phyloP scores from a whole-genome alignment of 1,139 yeast species.

The Oligophagozyma castellii region DNA sequence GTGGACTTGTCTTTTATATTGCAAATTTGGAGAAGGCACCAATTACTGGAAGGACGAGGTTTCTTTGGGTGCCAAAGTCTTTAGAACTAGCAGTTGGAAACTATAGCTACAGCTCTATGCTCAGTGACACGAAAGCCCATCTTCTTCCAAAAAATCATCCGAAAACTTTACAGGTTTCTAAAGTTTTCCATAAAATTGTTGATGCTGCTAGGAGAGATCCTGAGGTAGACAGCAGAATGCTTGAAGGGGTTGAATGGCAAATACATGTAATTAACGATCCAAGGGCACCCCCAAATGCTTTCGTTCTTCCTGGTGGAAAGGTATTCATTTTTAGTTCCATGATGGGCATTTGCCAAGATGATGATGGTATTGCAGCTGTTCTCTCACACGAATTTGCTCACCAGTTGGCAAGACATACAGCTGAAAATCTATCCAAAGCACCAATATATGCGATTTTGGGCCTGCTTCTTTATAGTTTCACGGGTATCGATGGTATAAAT shows the following conservation, averaged over 20 bases:
- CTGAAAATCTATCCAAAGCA: conserved; percentile 59
- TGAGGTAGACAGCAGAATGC: conserved; percentile 19
- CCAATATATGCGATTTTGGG: conserved; percentile 45
- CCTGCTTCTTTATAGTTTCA: conserved; percentile 33
- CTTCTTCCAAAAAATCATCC: conserved; percentile 45
- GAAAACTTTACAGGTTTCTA: conserved; percentile 37
- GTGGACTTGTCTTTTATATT: conserved; percentile 38
- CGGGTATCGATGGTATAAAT: conserved; percentile 41
- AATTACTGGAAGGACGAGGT: conserved; percentile 56
- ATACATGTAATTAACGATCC: conserved; percentile 71
- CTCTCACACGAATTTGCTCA: conserved; percentile 88
- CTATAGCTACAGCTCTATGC: conserved; percentile 47
- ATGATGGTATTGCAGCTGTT: conserved; percentile 89
- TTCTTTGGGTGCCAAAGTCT: conserved; percentile 60
- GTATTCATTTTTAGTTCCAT: conserved; percentile 80
- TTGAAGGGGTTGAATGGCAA: conserved; percentile 45
- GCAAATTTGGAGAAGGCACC: conserved; percentile 74
- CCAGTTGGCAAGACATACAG: conserved; percentile 82
- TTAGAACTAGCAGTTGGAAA: conserved; percentile 59
- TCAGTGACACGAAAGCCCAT: conserved; percentile 33
- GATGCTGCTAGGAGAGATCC: conserved; percentile 37
- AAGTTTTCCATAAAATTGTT: conserved; percentile 53
- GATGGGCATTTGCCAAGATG: conserved; percentile 62
- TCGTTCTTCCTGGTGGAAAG: conserved; percentile 90
- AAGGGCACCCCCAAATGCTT: conserved; percentile 76